These are phyloP conservation scores for Torulaspora delbrueckii DNA, from an alignment of 805 yeast genomes.

Conservation along the genomic window DNA sequence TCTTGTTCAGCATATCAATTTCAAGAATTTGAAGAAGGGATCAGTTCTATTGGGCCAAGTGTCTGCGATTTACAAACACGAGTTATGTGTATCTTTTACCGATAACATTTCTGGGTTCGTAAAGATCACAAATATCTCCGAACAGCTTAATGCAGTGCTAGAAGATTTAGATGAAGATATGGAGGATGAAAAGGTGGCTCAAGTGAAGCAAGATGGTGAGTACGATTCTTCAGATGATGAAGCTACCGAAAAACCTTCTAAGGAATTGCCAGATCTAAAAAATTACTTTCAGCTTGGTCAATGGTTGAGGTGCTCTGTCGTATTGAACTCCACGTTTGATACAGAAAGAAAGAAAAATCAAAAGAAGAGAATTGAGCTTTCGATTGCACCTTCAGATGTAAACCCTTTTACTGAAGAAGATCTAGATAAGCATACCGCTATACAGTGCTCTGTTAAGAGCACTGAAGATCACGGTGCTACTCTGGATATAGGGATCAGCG, in stretches of 20 bases:
- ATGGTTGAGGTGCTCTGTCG: constrained; percentile 81
- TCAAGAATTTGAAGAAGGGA: constrained; percentile 65
- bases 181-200: constrained; percentile 34
- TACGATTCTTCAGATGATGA: constrained; percentile 31
- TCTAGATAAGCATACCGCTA: constrained; percentile 49
- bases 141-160: constrained; percentile 51
- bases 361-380: constrained; percentile 62
- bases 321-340: constrained; percentile 45
- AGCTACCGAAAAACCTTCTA: constrained; percentile 15
- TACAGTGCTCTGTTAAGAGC: constrained; percentile 75
- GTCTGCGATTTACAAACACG: constrained; percentile 52
- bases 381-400: constrained; percentile 68
- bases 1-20: constrained; percentile 54
- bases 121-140: constrained; percentile 68
- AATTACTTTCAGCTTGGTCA: constrained; percentile 65
- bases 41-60: constrained; percentile 75
- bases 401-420: constrained; percentile 68
- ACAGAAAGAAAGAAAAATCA: constrained; percentile 36
- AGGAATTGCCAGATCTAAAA: constrained; percentile 52
- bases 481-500: constrained; percentile 60
- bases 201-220: constrained; percentile 33
- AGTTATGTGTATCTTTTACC: constrained; percentile 66
- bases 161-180: constrained; percentile 53
- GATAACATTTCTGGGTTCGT: constrained; percentile 77
- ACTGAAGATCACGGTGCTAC: constrained; percentile 91